Conservation (phyloP, 192 early-diverging fungal genomes). For the Umbelopsis sp. region DNA sequence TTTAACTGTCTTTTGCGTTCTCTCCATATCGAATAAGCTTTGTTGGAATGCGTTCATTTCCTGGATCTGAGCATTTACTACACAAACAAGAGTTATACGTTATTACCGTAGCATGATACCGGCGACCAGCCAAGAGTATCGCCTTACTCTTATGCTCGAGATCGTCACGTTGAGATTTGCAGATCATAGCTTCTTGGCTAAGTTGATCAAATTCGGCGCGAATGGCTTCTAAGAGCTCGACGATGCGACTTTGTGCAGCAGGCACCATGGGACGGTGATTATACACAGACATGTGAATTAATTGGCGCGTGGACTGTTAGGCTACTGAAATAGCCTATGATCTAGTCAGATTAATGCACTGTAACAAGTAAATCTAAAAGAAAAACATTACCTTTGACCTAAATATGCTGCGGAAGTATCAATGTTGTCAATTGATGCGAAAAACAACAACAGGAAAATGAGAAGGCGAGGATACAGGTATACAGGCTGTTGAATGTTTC, state of each 20-base stretch:
- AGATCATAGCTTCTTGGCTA: constrained; percentile 70
- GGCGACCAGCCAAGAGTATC: no score
- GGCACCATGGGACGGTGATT: constrained; percentile 83
- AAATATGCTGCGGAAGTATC: not conserved
- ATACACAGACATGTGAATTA: constrained; percentile 50
- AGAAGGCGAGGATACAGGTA: not conserved
- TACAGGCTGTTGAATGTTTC: not conserved
- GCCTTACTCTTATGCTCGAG: constrained; percentile 83
- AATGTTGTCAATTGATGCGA: not conserved
- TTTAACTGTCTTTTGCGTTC: constrained; percentile 77
- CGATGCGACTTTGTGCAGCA: constrained; percentile 60
- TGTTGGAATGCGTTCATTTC: constrained; percentile 83
- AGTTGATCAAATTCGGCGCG: constrained; percentile 78
- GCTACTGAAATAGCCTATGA: not conserved
- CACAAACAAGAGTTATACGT: not conserved
- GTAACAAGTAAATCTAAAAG: no score
- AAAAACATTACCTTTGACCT: not conserved
- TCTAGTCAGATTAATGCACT: not conserved
- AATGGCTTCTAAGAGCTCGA: constrained; percentile 83
- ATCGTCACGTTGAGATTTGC: constrained; percentile 82
- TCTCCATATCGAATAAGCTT: constrained; percentile 77
- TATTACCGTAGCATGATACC: not conserved
- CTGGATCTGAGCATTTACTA: constrained; percentile 73
- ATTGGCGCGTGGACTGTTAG: not conserved
- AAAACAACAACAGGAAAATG: not conserved